Percentiles rank a stretch among this genome's conserved stretches.
phyloP scores from a whole-genome alignment of 2,329 filamentous ascomycete genomes.

The Hysterium pulicare region DNA sequence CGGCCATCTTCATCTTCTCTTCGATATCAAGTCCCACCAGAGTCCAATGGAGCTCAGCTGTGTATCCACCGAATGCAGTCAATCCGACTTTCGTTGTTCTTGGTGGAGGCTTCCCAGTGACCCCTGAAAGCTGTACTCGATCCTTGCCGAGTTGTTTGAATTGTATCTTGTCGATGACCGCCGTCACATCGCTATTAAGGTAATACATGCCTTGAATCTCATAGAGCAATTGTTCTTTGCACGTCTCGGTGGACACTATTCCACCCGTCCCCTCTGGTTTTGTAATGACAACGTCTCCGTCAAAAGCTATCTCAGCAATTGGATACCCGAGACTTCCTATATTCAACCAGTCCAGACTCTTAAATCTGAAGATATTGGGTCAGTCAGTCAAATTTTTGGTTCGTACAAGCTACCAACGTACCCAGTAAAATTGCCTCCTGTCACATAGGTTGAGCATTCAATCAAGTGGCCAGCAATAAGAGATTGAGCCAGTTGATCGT shows the following conservation, averaged over 20 bases:
- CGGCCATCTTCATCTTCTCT: slow-evolving; percentile 29
- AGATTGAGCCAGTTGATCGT: slow-evolving; percentile 49
- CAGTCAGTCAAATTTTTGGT: no score
- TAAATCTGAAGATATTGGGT: no score
- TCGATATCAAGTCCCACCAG: slow-evolving; percentile 8
- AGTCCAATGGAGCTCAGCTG: slow-evolving; percentile 5
- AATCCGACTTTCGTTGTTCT: slow-evolving; percentile 42
- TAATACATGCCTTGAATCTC: slow-evolving; percentile 30
- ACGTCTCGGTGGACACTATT: slow-evolving; percentile 13
- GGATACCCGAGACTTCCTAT: slow-evolving; percentile 35
- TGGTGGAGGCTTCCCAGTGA: slow-evolving; percentile 41
- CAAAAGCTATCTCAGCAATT: slow-evolving; percentile 29
- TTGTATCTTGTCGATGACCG: not conserved
- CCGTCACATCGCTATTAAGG: not conserved
- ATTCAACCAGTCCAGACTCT: slow-evolving; percentile 29
- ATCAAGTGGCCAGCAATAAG: slow-evolving; percentile 54
- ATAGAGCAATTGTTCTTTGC: slow-evolving; percentile 35
- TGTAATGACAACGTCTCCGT: slow-evolving; percentile 29
- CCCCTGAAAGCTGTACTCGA: slow-evolving; percentile 32
- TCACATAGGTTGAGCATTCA: slow-evolving; percentile 50
- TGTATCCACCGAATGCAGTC: slow-evolving; percentile 17
- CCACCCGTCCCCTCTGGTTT: slow-evolving; percentile 29
- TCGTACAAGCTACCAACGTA: no score
- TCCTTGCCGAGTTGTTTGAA: not conserved
- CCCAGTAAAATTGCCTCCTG: slow-evolving; percentile 50